phyloP scores from a whole-genome alignment of 1,139 yeast species.

The Debaryomyces sp. region DNA sequence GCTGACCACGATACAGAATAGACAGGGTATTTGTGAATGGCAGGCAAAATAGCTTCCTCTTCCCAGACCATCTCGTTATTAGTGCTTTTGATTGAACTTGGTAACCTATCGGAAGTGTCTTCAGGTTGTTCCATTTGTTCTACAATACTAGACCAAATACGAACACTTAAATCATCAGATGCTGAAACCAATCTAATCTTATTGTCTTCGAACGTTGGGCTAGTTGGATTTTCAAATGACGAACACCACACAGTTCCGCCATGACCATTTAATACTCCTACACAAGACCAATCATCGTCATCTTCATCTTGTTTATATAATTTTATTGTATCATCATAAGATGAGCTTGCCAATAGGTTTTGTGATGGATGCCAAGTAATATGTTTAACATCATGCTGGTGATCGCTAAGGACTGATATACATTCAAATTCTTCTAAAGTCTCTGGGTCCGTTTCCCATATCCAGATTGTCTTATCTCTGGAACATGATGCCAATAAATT shows the following conservation, averaged over 20 bases:
- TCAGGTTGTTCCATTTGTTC: slow-evolving; percentile 18
- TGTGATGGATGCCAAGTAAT: slow-evolving; percentile 83
- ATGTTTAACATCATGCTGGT: slow-evolving; percentile 90
- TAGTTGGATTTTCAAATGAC: slow-evolving; percentile 57
- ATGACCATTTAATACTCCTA: slow-evolving; percentile 83
- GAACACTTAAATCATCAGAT: slow-evolving; percentile 76
- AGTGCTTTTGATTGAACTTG: slow-evolving; percentile 62
- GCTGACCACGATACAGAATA: slow-evolving; percentile 85
- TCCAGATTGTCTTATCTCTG: slow-evolving; percentile 94
- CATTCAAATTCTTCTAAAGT: slow-evolving; percentile 95
- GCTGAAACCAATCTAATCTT: slow-evolving; percentile 66
- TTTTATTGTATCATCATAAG: slow-evolving; percentile 88
- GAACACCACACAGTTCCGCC: slow-evolving; percentile 93
- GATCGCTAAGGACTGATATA: slow-evolving; percentile 89
- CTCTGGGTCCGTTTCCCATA: slow-evolving; percentile 95
- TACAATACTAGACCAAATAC: slow-evolving; percentile 64
- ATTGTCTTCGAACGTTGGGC: slow-evolving; percentile 25
- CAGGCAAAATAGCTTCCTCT: slow-evolving; percentile 63
- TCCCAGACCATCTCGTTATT: slow-evolving; percentile 77
- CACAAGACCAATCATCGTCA: slow-evolving; percentile 89
- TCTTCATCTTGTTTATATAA: slow-evolving; percentile 77
- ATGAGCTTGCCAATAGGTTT: slow-evolving; percentile 77
- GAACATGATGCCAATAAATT: slow-evolving; percentile 85
- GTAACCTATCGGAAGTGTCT: slow-evolving; percentile 31
- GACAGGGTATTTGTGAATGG: slow-evolving; percentile 67